These are phyloP conservation scores for Pseudogymnoascus sp. DNA, from an alignment of 2,329 filamentous ascomycete species.

Conservation along the genomic window DNA sequence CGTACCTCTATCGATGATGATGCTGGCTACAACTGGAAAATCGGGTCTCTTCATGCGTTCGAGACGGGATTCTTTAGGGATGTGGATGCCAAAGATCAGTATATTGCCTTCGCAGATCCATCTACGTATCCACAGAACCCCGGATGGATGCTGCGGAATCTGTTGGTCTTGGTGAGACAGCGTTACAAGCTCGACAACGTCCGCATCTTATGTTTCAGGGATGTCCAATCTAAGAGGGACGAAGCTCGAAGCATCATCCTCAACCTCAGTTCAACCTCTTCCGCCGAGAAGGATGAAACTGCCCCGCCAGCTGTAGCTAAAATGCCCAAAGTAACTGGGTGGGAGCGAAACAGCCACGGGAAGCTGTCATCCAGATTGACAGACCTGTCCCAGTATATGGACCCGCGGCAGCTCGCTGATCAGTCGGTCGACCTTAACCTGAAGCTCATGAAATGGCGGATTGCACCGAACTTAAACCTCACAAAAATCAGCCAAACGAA, in stretches of 20 bases:
- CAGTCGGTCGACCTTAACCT: conserved; percentile 93
- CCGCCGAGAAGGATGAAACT: conserved; percentile 18
- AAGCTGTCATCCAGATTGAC: conserved; percentile 73
- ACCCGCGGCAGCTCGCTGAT: conserved; percentile 78
- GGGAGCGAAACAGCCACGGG: conserved; percentile 75
- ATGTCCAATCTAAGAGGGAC: conserved; percentile 68
- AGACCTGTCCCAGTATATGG: conserved; percentile 87
- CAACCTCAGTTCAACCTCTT: conserved; percentile 26
- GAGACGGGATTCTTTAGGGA: conserved; percentile 82
- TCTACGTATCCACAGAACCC: conserved; percentile 84
- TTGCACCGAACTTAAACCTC: conserved; percentile 79
- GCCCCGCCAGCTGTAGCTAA: conserved; percentile 24
- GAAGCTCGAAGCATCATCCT: conserved; percentile 77
- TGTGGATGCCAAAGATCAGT: conserved; percentile 64
- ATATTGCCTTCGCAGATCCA: conserved; percentile 81
- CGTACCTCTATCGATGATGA: conserved; percentile 35
- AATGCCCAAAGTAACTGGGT: conserved; percentile 88
- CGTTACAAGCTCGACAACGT: conserved; percentile 69
- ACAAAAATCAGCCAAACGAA: conserved; percentile 83
- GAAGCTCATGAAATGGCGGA: conserved; percentile 98
- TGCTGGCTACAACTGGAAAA: conserved; percentile 65
- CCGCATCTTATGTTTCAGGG: conserved; percentile 85
- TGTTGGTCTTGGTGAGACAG: conserved; percentile 75
- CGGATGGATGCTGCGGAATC: conserved; percentile 86
- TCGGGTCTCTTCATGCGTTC: conserved; percentile 68